These are phyloP conservation scores for Penicillium flavigenum DNA, from an alignment of 495 filamentous ascomycete genomes.

Conservation along the genomic window DNA sequence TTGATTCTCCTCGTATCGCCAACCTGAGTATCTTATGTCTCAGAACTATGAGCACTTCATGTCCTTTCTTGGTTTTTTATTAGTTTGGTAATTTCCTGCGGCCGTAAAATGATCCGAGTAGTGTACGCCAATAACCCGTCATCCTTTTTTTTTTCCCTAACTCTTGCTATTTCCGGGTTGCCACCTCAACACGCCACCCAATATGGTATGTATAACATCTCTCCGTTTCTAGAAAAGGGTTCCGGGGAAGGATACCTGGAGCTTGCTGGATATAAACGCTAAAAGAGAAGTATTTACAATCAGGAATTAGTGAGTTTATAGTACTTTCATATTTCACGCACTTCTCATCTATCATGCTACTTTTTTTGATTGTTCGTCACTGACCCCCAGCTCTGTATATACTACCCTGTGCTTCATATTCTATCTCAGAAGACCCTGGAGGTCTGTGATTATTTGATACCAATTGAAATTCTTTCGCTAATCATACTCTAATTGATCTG, in stretches of 20 bases:
- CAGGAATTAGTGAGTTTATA: no score
- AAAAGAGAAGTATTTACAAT: no score
- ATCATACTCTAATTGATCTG: no score
- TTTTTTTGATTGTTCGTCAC: no score
- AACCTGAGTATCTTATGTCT: neutral
- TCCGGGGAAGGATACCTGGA: neutral
- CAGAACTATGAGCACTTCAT: neutral
- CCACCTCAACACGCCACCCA: neutral
- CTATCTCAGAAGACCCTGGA: no score
- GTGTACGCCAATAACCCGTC: neutral
- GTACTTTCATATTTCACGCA: no score
- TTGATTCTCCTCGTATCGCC: neutral
- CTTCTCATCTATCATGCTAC: no score
- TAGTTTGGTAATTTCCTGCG: neutral
- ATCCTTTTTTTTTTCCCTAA: neutral
- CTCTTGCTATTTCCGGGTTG: neutral
- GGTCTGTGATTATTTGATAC: no score
- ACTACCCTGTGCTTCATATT: no score
- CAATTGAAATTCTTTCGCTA: no score
- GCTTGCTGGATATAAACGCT: no score
- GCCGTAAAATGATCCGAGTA: neutral
- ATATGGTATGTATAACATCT: neutral
- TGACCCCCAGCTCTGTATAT: no score
- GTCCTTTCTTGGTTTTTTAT: neutral
- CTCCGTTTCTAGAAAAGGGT: neutral